Evolutionary conservation across 495 filamentous ascomycete genomes (phyloP), one percentile per base, ranked within the genome.

Genomic region (Talaromyces ruber): DNA sequence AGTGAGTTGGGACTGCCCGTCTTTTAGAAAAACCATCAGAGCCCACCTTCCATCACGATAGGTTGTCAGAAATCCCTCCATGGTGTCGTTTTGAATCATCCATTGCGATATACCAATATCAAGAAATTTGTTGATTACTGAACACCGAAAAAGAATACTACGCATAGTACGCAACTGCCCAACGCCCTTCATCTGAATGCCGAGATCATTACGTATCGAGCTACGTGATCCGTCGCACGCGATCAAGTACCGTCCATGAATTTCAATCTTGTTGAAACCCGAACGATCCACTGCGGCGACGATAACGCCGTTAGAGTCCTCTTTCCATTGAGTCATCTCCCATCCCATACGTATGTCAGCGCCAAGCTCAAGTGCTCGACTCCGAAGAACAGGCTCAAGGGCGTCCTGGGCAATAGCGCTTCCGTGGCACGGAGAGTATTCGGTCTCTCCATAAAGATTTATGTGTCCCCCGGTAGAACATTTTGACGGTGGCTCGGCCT

Each of bases 61-160:
- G 4, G 65, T 65, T 4, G 66, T 65, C 26, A 73, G 52, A 60
- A 73, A 71, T 3, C 64, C 63, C 24, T 67, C 64, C 2, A 73
- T 59, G 9, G 61, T 56, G 0, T 64, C 59, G 29, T 68, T 64
- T 0, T 71, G 61, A 29, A 73, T 68, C 8, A 57, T 62, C 11
- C 70, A 73, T 52, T 73, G 71, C 16, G 68, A 47, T 14, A 64
- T 67, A 6, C 64, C 29, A 18, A 66, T 47, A 62, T 64, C 43
- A 6, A 4, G 63, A 28, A 64, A 69, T 55, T 65, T 16, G 1
- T 68, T 62, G 2, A 76, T 57, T 16, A 7, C 55, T 18, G 72
- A 67, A 3, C 68, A 67, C 6, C 62, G 64, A 64, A 79, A 76
- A 21, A 79, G 66, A 2, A 79, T 72, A 59, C 74, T 78, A 55